These are phyloP conservation scores for Colletotrichum acutatum DNA, from an alignment of 2,329 filamentous ascomycete genomes.

Conservation along the genomic window DNA sequence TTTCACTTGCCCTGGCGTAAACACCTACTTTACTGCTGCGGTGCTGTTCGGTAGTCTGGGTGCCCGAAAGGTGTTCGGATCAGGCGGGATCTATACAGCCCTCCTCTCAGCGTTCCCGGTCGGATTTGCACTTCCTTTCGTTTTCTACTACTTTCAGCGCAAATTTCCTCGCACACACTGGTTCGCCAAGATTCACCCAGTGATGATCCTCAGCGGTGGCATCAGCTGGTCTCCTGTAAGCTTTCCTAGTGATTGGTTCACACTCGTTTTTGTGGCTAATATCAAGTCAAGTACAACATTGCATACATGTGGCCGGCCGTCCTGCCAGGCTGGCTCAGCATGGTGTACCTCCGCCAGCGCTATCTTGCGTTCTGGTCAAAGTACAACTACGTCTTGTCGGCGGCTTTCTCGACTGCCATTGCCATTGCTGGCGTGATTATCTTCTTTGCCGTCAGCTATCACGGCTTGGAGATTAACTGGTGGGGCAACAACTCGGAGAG, in stretches of 20 bases:
- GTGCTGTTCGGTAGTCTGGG: slow-evolving; percentile 56
- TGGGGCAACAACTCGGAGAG: slow-evolving; percentile 41
- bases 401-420: slow-evolving; percentile 44
- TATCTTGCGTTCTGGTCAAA: slow-evolving; percentile 51
- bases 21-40: slow-evolving; percentile 49
- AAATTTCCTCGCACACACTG: slow-evolving; percentile 45
- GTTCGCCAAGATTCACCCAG: slow-evolving; percentile 52
- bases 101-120: slow-evolving; percentile 49
- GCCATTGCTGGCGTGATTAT: slow-evolving; percentile 46
- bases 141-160: slow-evolving; percentile 45
- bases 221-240: slow-evolving; percentile 45
- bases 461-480: slow-evolving; percentile 41
- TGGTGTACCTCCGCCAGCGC: slow-evolving; percentile 53
- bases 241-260: neutral
- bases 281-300: slow-evolving; percentile 47
- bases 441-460: slow-evolving; percentile 44
- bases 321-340: slow-evolving; percentile 53
- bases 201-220: slow-evolving; percentile 49
- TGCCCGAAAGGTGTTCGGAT: slow-evolving; percentile 50
- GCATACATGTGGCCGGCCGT: slow-evolving; percentile 56
- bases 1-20: slow-evolving; percentile 44
- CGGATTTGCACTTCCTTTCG: slow-evolving; percentile 46
- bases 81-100: slow-evolving; percentile 47
- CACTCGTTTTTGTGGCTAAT: neutral
- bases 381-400: slow-evolving; percentile 49